phyloP scores from a whole-genome alignment of 768 basidiomycete species.

The Kwoniella sp. region DNA sequence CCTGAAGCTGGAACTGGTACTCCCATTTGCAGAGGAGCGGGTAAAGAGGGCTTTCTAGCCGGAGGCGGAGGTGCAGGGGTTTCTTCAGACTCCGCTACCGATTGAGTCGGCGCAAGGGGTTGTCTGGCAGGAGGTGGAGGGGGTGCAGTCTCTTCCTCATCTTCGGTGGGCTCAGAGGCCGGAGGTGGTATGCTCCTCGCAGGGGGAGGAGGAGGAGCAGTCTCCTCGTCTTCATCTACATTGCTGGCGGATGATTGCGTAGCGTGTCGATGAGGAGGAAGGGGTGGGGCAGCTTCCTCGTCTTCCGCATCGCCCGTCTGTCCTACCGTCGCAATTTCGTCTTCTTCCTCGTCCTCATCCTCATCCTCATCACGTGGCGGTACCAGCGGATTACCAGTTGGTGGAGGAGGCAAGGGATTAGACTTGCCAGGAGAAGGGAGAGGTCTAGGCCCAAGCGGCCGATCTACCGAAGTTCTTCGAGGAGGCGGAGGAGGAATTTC shows the following conservation, averaged over 20 bases:
- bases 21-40: constrained; percentile 16
- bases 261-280: constrained; percentile 1
- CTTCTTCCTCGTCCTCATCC: constrained; percentile 30
- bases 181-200: constrained; percentile 3
- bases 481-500: constrained; percentile 39
- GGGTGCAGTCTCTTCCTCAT: constrained; percentile 23
- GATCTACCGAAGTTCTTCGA: constrained; percentile 12
- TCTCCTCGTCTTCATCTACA: not conserved
- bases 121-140: constrained; percentile 15
- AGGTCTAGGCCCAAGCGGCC: constrained; percentile 32
- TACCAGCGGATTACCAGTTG: constrained; percentile 27
- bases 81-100: constrained; percentile 56
- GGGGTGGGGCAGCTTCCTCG: constrained; percentile 13
- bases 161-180: constrained; percentile 3
- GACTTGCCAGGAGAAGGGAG: constrained; percentile 25
- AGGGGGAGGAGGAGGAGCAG: constrained; percentile 1
- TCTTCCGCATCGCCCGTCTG: constrained; percentile 6
- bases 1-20: not conserved
- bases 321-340: constrained; percentile 12
- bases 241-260: not conserved
- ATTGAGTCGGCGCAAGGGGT: not conserved
- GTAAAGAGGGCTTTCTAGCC: constrained; percentile 9
- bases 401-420: constrained; percentile 30
- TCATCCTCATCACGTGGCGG: constrained; percentile 43
- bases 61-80: constrained; percentile 40